Evolutionary conservation across 2,329 filamentous ascomycete species (phyloP), one percentile per base, ranked within the genome.

Genomic region (Neonectria faginata): DNA sequence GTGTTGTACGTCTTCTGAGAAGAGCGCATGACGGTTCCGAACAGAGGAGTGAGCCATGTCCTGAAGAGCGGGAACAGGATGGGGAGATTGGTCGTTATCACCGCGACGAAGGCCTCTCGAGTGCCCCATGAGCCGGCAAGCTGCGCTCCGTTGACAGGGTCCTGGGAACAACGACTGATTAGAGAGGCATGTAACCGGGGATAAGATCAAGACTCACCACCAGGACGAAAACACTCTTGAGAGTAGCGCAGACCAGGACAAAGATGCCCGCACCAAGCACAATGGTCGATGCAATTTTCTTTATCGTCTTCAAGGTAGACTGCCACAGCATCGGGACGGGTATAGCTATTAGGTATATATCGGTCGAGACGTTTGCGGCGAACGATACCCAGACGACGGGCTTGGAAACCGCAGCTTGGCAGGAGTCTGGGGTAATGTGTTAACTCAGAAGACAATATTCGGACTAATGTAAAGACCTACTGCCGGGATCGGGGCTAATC

Each of bases 281-380:
- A 14, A 79, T 64, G 0, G 74, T 80, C 2, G 77, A 75, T 0
- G 76, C 79, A 14, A 79, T 73, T 56, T 81, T 82, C 68, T 80
- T 80, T 5, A 71, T 57, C 1, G 67, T 71, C 36, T 72, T 76
- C 33, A 81, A 62, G 3, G 65, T 76, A 0, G 78, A 79, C 12
- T 73, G 68, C 76, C 78, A 81, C 0, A 79, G 71, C 74, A 88
- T 84, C 1, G 86, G 85, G 0, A 86, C 77, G 0, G 86, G 86
- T 29, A 89, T 88, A 5, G 81, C 81, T 61, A 88, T 83, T 8
- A 89, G 79, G 61, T 88, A 89, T 1, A 87, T 64, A 65, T 89
- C 87, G 6, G 87, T 89, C 5, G 77, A 71, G 2, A 87, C 80
- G 66, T 88, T 88, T 59, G 84, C 74, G 5, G 80, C 77, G 45